Evolutionary conservation across 2,329 filamentous ascomycete genomes (phyloP), one percentile per base, ranked within the genome.

Genomic region (Cercospora brassicicola): DNA sequence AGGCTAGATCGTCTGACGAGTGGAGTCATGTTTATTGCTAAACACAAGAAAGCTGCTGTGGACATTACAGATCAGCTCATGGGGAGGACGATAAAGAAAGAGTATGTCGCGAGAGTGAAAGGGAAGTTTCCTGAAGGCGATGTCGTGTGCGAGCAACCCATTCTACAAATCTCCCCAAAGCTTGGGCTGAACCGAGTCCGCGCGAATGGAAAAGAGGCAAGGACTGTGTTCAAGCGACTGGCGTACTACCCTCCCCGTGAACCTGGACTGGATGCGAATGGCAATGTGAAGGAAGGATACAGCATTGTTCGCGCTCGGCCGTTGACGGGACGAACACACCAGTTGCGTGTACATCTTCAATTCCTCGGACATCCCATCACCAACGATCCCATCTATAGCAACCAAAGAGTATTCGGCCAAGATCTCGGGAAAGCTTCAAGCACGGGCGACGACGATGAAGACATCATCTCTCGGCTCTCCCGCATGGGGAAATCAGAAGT

Each of bases 341-440:
- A 99, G 79, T 87, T 99, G 59, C 89, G 95, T 36, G 95, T 99
- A 18, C 95, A 99, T 76, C 85, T 99, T 15, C 95, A 99, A 78
- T 96, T 92, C 79, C 84, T 99, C 3, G 95, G 95, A 1, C 91
- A 98, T 77, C 95, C 95, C 1, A 98, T 99, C 73, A 90, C 93
- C 71, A 99, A 99, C 79, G 95, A 99, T 77, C 95, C 95, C 7
- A 98, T 99, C 74, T 99, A 99, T 79, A 93, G 92, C 75, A 99
- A 99, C 78, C 89, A 92, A 77, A 89, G 89, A 66, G 95, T 99
- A 10, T 99, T 96, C 84, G 95, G 95, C 0, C 84, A 90, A 0
- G 86, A 90, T 9, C 87, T 99, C 0, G 95, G 92, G 15, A 87
- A 82, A 59, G 83, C 84, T 69, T 82, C 84, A 13, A 90, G 94